Conservation (phyloP, 441 rosid species). For the Bocquillonia castaneifolia region DNA sequence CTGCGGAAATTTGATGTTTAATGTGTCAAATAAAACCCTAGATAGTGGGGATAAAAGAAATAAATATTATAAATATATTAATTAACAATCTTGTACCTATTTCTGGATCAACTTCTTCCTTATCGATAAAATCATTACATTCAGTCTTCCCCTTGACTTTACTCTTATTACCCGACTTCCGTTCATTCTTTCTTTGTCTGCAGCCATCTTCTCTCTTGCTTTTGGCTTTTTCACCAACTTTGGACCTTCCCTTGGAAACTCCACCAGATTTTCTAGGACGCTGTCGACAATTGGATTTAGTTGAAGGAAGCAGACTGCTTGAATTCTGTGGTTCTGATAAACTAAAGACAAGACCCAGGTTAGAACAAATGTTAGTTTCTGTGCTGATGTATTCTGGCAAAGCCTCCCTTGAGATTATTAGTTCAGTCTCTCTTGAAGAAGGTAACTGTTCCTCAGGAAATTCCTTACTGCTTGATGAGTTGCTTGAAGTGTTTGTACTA, state of each 20-base stretch:
- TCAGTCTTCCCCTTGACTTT: slow-evolving; percentile 35
- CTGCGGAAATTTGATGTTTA: slow-evolving; percentile 10
- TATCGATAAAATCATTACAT: slow-evolving; percentile 27
- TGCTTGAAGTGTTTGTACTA: slow-evolving; percentile 30
- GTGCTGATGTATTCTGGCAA: slow-evolving; percentile 18
- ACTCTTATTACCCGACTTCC: slow-evolving; percentile 34
- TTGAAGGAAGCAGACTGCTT: slow-evolving; percentile 29
- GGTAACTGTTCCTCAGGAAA: slow-evolving; percentile 25
- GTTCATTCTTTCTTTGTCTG: slow-evolving; percentile 34
- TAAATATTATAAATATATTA: neutral
- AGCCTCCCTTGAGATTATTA: slow-evolving; percentile 24
- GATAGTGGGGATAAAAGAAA: neutral
- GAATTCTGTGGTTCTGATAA: slow-evolving; percentile 28
- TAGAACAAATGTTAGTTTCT: slow-evolving; percentile 25
- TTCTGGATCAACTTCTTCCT: slow-evolving; percentile 34
- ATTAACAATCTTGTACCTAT: slow-evolving; percentile 43
- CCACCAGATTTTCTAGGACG: slow-evolving; percentile 44
- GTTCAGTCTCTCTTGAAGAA: slow-evolving; percentile 27
- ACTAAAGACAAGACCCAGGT: slow-evolving; percentile 18
- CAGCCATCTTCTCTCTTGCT: slow-evolving; percentile 37
- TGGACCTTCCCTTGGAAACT: slow-evolving; percentile 44
- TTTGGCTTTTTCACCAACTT: slow-evolving; percentile 36
- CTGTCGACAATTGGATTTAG: slow-evolving; percentile 30
- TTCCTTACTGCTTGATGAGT: slow-evolving; percentile 31
- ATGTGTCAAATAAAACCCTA: neutral